Conservation (phyloP, 2,329 filamentous ascomycete species). For the Cytospora piceicola region DNA sequence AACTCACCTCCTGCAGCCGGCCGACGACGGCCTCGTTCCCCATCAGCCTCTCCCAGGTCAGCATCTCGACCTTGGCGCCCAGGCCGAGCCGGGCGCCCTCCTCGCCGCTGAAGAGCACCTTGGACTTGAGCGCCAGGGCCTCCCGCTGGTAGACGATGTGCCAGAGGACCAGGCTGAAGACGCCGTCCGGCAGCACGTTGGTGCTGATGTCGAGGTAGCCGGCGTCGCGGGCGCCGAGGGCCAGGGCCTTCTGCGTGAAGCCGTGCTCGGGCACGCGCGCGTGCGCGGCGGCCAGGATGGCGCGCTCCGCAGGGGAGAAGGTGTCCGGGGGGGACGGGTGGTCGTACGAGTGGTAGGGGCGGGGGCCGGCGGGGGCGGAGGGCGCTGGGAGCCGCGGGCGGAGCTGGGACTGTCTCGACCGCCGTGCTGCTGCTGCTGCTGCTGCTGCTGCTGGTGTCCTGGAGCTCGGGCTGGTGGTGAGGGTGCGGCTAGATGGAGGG, state of each 20-base stretch:
- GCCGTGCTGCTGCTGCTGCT: background rate
- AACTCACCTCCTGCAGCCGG: slow-evolving; percentile 82
- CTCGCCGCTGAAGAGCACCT: slow-evolving; percentile 44
- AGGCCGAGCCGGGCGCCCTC: slow-evolving; percentile 49
- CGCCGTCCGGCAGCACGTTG: slow-evolving; percentile 77
- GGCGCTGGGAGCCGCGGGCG: slow-evolving; percentile 20
- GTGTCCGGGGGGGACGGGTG: slow-evolving; percentile 62
- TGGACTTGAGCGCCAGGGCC: slow-evolving; percentile 53
- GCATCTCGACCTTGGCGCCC: slow-evolving; percentile 66
- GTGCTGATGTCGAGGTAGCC: slow-evolving; percentile 87
- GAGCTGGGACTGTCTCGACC: slow-evolving; percentile 7
- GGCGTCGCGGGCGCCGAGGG: slow-evolving; percentile 77
- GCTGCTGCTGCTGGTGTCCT: background rate
- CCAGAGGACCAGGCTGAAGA: slow-evolving; percentile 81
- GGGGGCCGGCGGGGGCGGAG: slow-evolving; percentile 31
- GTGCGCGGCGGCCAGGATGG: slow-evolving; percentile 82
- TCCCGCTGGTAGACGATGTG: slow-evolving; percentile 72
- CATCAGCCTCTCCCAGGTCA: slow-evolving; percentile 77
- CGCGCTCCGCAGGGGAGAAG: slow-evolving; percentile 70
- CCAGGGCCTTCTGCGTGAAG: slow-evolving; percentile 76
- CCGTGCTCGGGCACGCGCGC: slow-evolving; percentile 78
- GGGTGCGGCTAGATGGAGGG: background rate
- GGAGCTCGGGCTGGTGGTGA: background rate
- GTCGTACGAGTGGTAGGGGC: slow-evolving; percentile 73
- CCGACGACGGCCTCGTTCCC: slow-evolving; percentile 74